Percentiles rank a stretch among this genome's conserved stretches.
Evolutionary conservation across 129 eudicot genomes (phyloP).

Genomic region (Scalesia atractyloides): DNA sequence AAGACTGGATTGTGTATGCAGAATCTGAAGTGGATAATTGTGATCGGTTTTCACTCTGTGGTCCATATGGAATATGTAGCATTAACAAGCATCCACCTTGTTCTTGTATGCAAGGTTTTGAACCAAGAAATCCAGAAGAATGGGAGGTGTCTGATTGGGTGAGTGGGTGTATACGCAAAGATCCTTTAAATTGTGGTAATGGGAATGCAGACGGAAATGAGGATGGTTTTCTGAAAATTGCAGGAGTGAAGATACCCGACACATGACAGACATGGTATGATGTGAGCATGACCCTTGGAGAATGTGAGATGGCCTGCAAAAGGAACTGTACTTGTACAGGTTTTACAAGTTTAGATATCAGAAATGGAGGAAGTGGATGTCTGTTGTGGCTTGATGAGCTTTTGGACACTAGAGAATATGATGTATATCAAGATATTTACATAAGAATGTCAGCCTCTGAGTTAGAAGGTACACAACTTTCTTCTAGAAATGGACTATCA

Average conservation of each 20-base stretch:
- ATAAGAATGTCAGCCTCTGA: slow-evolving; percentile 33
- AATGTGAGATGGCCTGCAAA: slow-evolving; percentile 32
- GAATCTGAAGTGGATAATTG: slow-evolving; percentile 28
- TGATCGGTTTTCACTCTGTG: slow-evolving; percentile 38
- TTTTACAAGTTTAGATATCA: slow-evolving; percentile 34
- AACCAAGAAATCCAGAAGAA: slow-evolving; percentile 18
- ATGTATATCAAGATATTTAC: slow-evolving; percentile 25
- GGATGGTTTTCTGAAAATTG: slow-evolving; percentile 30
- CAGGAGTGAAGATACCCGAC: slow-evolving; percentile 32
- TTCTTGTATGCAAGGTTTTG: slow-evolving; percentile 35
- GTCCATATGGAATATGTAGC: slow-evolving; percentile 36
- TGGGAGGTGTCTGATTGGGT: slow-evolving; percentile 50
- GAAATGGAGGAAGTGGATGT: slow-evolving; percentile 38
- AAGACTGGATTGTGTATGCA: slow-evolving; percentile 33
- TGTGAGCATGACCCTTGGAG: slow-evolving; percentile 33
- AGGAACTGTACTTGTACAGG: slow-evolving; percentile 38
- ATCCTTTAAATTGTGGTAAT: slow-evolving; percentile 24
- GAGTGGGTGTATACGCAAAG: slow-evolving; percentile 46
- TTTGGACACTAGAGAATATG: slow-evolving; percentile 28
- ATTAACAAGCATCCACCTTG: slow-evolving; percentile 31
- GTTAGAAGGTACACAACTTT: slow-evolving; percentile 11
- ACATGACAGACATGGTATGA: slow-evolving; percentile 29
- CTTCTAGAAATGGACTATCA: neutral
- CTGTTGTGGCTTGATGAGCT: slow-evolving; percentile 37
- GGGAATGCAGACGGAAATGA: slow-evolving; percentile 28